A percentile compares a stretch with the other conserved stretches of the same genome.
phyloP scores from a whole-genome alignment of 768 basidiomycete species.

The Mycena capillaripes region DNA sequence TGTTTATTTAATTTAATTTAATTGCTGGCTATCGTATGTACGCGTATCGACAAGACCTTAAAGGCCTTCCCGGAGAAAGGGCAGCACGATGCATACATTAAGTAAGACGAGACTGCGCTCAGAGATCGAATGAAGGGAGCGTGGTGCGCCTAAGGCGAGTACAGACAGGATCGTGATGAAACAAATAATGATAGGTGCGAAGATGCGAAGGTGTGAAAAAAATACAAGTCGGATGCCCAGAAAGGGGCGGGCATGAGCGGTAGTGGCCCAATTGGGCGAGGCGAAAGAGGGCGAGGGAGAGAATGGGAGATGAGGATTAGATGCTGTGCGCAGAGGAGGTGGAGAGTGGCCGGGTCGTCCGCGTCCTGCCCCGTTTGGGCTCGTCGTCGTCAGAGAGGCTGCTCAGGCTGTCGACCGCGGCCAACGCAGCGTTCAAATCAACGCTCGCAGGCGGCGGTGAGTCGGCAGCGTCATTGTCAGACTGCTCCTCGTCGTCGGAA shows the following conservation, averaged over 20 bases:
- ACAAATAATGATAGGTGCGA: slow-evolving; percentile 42
- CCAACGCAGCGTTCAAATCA: slow-evolving; percentile 43
- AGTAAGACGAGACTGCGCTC: slow-evolving; percentile 36
- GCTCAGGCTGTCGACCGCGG: slow-evolving; percentile 55
- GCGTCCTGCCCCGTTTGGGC: slow-evolving; percentile 54
- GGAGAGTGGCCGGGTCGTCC: slow-evolving; percentile 55
- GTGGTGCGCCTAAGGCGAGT: slow-evolving; percentile 27
- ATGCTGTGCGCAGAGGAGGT: slow-evolving; percentile 45
- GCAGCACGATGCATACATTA: slow-evolving; percentile 37
- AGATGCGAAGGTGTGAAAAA: slow-evolving; percentile 18
- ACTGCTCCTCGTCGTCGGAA: slow-evolving; percentile 45
- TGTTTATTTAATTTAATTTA: slow-evolving; percentile 35
- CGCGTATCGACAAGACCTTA: not conserved
- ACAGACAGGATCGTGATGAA: slow-evolving; percentile 31
- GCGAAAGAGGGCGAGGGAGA: slow-evolving; percentile 13
- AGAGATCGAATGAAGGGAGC: slow-evolving; percentile 35
- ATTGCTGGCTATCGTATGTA: slow-evolving; percentile 32
- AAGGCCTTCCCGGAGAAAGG: slow-evolving; percentile 10
- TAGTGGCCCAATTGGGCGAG: slow-evolving; percentile 26
- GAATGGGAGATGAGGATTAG: slow-evolving; percentile 28
- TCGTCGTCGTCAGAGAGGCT: slow-evolving; percentile 56
- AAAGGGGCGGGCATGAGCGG: not conserved
- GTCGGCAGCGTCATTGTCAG: slow-evolving; percentile 46
- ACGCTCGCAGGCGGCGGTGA: slow-evolving; percentile 37
- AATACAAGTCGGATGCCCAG: slow-evolving; percentile 10